Conservation (phyloP, 164 flowering plant species). For the Vitis amurensis region DNA sequence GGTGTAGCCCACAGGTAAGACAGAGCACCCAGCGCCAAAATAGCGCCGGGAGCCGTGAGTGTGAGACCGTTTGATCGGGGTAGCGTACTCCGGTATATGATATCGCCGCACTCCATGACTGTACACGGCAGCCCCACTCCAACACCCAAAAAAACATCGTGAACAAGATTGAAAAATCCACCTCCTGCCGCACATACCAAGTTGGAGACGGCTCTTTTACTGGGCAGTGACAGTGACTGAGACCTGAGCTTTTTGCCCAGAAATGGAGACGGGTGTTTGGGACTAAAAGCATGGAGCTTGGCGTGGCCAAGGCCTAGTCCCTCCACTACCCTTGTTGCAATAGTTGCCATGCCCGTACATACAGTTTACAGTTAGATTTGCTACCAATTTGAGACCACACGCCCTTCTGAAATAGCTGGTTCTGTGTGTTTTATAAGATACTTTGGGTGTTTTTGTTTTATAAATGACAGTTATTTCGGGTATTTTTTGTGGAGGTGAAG, state of each 20-base stretch:
- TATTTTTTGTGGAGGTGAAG: slow-evolving; percentile 35
- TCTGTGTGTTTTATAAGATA: background rate
- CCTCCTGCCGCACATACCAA: slow-evolving; percentile 29
- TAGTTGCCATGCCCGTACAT: slow-evolving; percentile 34
- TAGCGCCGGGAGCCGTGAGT: slow-evolving; percentile 74
- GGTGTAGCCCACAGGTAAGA: slow-evolving; percentile 99
- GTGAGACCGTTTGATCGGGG: slow-evolving; percentile 73
- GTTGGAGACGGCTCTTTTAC: slow-evolving; percentile 14
- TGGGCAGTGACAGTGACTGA: slow-evolving; percentile 1
- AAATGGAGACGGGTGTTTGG: slow-evolving; percentile 43
- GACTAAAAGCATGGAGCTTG: slow-evolving; percentile 22
- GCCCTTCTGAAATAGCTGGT: too few species aligned
- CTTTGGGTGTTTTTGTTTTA: background rate
- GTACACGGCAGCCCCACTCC: slow-evolving; percentile 98
- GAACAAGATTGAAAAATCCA: slow-evolving; percentile 39
- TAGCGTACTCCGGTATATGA: slow-evolving; percentile 88
- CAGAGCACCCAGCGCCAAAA: slow-evolving; percentile 71
- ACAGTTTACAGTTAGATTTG: background rate
- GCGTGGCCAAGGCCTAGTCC: slow-evolving; percentile 7
- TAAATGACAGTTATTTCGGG: slow-evolving; percentile 28
- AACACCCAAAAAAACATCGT: slow-evolving; percentile 76
- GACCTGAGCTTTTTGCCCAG: slow-evolving; percentile 50
- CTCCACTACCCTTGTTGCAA: slow-evolving; percentile 29
- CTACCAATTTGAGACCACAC: slow-evolving; percentile 18
- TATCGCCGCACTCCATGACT: slow-evolving; percentile 95